Percentiles rank a stretch among this genome's conserved stretches.
Conservation (phyloP, 2,329 filamentous ascomycete genomes). For the Diaporthe citriasiana region DNA sequence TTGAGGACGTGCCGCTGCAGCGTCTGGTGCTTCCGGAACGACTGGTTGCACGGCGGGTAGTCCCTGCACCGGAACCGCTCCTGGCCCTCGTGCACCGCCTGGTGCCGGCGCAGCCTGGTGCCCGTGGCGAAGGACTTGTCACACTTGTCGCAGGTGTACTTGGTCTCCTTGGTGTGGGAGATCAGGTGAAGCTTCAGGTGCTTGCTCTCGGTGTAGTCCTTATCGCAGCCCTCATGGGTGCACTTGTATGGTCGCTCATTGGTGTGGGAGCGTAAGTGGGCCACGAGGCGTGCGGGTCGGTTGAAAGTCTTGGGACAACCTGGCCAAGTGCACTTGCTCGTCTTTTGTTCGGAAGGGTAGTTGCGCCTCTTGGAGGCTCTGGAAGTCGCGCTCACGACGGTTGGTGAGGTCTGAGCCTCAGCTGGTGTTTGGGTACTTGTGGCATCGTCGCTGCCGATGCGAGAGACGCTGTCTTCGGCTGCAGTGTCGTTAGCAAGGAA, state of each 20-base stretch:
- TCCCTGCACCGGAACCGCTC: conserved; percentile 82
- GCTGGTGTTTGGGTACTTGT: neutral
- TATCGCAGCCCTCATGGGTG: conserved; percentile 77
- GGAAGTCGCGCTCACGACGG: conserved; percentile 26
- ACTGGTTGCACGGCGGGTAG: conserved; percentile 78
- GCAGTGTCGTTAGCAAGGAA: conserved; percentile 16
- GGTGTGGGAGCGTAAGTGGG: conserved; percentile 87
- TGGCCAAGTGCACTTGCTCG: conserved; percentile 79
- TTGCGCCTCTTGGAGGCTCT: conserved; percentile 52
- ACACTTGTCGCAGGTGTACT: conserved; percentile 81
- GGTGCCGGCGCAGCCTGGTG: conserved; percentile 82
- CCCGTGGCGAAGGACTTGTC: conserved; percentile 86
- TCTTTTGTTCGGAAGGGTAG: conserved; percentile 81
- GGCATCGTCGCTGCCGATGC: conserved; percentile 29
- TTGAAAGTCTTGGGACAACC: conserved; percentile 89
- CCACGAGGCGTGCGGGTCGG: conserved; percentile 78
- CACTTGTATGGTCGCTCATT: conserved; percentile 87
- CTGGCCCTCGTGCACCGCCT: conserved; percentile 82
- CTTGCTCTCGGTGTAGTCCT: conserved; percentile 88
- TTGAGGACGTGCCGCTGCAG: conserved; percentile 85
- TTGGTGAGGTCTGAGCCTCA: conserved; percentile 36
- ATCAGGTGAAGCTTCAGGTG: conserved; percentile 90
- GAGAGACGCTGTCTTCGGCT: conserved; percentile 36
- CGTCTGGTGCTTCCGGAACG: conserved; percentile 90
- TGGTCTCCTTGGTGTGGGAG: conserved; percentile 80